A percentile compares a stretch with the other conserved stretches of the same genome.
phyloP scores from a whole-genome alignment of 345 rosid genomes.

The Ceriops decandra region DNA sequence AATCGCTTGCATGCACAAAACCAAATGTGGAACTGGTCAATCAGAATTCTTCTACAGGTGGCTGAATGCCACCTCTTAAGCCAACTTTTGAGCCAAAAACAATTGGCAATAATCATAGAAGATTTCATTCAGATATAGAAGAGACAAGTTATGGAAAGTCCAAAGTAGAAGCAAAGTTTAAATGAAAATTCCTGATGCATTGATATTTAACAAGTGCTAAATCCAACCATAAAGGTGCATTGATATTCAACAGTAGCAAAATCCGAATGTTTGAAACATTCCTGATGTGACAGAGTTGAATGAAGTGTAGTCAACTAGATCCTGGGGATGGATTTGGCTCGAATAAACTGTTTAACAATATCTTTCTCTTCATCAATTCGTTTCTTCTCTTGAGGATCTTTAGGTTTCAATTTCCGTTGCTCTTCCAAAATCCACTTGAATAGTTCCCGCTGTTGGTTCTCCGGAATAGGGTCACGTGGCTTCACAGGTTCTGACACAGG shows the following conservation, averaged over 20 bases:
- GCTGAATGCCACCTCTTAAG: neutral
- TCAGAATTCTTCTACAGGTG: neutral
- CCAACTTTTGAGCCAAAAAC: neutral
- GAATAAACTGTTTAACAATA: conserved; percentile 65
- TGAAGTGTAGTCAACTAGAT: conserved; percentile 30
- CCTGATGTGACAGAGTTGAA: neutral
- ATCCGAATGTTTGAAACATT: conserved; percentile 10
- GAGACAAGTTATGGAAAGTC: neutral
- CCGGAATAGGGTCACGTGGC: conserved; percentile 54
- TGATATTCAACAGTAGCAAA: conserved; percentile 3
- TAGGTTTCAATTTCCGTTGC: conserved; percentile 76
- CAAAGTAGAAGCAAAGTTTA: neutral
- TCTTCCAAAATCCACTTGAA: conserved; percentile 90
- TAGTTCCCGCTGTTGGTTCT: conserved; percentile 67
- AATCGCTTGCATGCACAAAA: conserved; percentile 8
- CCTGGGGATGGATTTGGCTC: conserved; percentile 61
- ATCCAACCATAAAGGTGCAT: neutral
- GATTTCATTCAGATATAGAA: neutral
- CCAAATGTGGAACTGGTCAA: neutral
- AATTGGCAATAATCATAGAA: neutral
- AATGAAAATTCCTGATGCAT: neutral
- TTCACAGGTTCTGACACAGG: conserved; percentile 36
- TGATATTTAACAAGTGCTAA: neutral
- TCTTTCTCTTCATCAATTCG: conserved; percentile 79
- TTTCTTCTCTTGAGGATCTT: conserved; percentile 68